phyloP scores from a whole-genome alignment of 1,284 basidiomycete species.

The Gymnopus androsaceus region DNA sequence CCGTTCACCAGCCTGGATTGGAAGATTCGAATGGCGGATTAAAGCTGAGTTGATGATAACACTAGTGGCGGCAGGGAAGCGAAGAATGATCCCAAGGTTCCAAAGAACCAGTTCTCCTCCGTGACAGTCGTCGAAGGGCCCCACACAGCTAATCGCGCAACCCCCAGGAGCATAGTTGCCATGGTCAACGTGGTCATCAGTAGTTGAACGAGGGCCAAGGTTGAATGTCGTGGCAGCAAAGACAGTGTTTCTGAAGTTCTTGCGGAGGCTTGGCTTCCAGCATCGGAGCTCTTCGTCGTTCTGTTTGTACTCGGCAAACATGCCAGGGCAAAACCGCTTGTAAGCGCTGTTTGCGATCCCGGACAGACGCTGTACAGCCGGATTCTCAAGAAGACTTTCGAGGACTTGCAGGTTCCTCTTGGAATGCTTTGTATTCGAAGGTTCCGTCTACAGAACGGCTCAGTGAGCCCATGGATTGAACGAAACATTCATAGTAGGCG shows the following conservation, averaged over 20 bases:
- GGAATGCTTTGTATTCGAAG: background rate
- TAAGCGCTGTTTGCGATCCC: background rate
- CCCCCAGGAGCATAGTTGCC: conserved; percentile 9
- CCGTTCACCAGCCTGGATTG: background rate
- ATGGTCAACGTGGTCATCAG: conserved; percentile 3
- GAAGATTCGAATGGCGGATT: background rate
- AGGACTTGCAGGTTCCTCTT: background rate
- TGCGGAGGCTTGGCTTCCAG: background rate
- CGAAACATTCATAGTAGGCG: background rate
- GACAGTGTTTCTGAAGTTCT: background rate
- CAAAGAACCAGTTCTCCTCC: conserved; percentile 1
- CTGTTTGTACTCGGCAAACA: background rate
- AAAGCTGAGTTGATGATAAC: background rate
- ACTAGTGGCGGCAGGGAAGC: too few relatives aligned
- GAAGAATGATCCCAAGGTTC: background rate
- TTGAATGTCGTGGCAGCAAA: conserved; percentile 9
- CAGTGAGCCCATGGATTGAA: background rate
- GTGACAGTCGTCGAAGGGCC: conserved; percentile 1
- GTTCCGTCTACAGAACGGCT: background rate
- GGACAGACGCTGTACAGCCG: background rate
- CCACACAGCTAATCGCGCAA: conserved; percentile 11
- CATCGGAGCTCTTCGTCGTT: background rate
- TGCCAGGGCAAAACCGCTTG: background rate
- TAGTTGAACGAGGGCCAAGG: conserved; percentile 1
- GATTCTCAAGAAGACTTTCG: background rate